phyloP scores from a whole-genome alignment of 371 early-diverging fungal species.

The Dichotomocladium elegans region DNA sequence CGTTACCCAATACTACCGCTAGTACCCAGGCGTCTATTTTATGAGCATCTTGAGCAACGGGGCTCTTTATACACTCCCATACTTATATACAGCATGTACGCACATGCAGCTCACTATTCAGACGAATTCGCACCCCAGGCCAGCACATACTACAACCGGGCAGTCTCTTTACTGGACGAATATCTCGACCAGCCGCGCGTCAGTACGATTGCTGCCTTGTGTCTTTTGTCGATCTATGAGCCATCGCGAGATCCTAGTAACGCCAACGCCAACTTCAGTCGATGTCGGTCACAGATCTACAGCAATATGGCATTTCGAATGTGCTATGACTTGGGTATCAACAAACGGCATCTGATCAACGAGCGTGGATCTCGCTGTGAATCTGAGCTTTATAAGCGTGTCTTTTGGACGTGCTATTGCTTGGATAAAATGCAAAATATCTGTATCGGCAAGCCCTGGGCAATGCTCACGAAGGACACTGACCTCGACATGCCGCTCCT shows the following conservation, averaged over 20 bases:
- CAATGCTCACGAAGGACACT: slow-evolving; percentile 14
- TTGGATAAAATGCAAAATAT: slow-evolving; percentile 28
- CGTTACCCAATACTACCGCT: slow-evolving; percentile 23
- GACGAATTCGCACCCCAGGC: slow-evolving; percentile 13
- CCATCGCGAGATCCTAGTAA: slow-evolving; percentile 4
- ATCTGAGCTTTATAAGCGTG: slow-evolving; percentile 19
- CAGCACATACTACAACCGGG: slow-evolving; percentile 25
- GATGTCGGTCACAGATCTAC: slow-evolving; percentile 32
- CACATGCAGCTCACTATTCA: slow-evolving; percentile 32
- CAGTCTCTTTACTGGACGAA: slow-evolving; percentile 37
- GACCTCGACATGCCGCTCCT: slow-evolving; percentile 22
- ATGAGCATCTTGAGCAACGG: slow-evolving; percentile 37
- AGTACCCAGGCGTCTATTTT: slow-evolving; percentile 35
- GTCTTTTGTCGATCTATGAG: slow-evolving; percentile 31
- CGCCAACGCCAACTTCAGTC: not conserved
- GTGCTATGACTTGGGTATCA: slow-evolving; percentile 41
- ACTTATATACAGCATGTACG: slow-evolving; percentile 38
- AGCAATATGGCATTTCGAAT: slow-evolving; percentile 41
- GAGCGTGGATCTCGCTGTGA: slow-evolving; percentile 9
- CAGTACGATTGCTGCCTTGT: slow-evolving; percentile 33
- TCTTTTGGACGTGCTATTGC: slow-evolving; percentile 30
- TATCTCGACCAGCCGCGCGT: slow-evolving; percentile 42
- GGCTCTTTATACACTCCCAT: slow-evolving; percentile 40
- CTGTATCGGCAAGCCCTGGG: slow-evolving; percentile 31
- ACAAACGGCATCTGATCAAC: slow-evolving; percentile 14